Evolutionary conservation across 164 flowering plant species (phyloP), one percentile per base, ranked within the genome.

Genomic region (Akebia trifoliata): DNA sequence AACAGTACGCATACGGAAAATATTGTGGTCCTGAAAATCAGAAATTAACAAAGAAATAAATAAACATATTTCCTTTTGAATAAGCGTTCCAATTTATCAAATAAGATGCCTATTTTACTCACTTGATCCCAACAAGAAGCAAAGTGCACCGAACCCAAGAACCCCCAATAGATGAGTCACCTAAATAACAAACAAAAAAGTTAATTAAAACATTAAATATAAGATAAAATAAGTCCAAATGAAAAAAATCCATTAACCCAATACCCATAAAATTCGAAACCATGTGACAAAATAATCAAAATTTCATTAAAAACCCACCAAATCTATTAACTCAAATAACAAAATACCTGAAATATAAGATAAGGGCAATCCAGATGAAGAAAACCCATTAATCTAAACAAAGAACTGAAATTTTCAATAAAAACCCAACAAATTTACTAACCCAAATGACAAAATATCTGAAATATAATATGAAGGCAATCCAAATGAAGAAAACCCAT

Each of bases 71-170:
- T 7, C 20, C 28, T 15, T 17, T 45, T 48, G 2, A 50, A 21
- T 14, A 30, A 57, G 14, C 45, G 15, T 50, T 40, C 50, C 0
- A 60, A 56, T 12, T 10, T 4, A 40, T 35, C 6, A 1, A 38
- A 30, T n/a, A 38, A 29, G 22, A 6, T 11, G 15, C 8, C 29
- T 8, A 3, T 18, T 38, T 9, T 24, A 85, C 97, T 85, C 69
- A 93, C 96, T 87, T 49, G 95, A 86, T 45, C 97, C 96, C 72
- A 90, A 69, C 2, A 93, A 57, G 72, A 87, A 93, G 73, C 97
- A 90, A 72, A 87, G 81, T 54, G 85, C 85, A 6, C 99, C 99
- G 50, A 90, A 94, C 6, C 90, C 85, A 52, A 94, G 86, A 57
- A 90, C 99, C 48, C 99, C 91, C 43, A 81, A 25, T 25, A 93